phyloP scores from a whole-genome alignment of 176 grass and related monocot genomes.

The Puya raimondii region DNA sequence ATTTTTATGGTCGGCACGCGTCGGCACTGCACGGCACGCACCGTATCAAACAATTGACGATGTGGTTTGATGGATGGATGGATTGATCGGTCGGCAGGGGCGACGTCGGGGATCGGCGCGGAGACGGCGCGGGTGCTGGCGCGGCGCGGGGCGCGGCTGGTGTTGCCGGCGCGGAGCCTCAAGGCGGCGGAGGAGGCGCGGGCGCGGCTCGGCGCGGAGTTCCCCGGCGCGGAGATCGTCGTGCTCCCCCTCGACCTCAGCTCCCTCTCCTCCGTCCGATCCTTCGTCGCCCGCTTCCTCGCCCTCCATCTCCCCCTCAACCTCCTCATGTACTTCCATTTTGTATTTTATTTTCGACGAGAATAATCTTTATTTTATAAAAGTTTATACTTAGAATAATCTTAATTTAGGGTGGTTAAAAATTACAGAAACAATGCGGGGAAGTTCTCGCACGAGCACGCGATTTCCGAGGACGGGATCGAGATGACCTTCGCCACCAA shows the following conservation, averaged over 20 bases:
- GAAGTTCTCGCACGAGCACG: slow-evolving; percentile 87
- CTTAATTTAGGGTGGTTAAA: background rate
- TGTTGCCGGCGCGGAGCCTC: slow-evolving; percentile 58
- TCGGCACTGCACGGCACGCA: too few relatives aligned
- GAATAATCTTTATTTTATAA: too few relatives aligned
- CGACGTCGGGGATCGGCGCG: slow-evolving; percentile 84
- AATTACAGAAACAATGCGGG: slow-evolving; percentile 84
- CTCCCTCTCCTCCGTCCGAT: slow-evolving; percentile 70
- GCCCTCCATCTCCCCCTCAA: slow-evolving; percentile 55
- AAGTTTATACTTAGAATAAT: background rate
- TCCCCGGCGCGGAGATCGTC: slow-evolving; percentile 43
- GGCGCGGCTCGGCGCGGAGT: slow-evolving; percentile 40
- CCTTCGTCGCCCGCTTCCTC: slow-evolving; percentile 59
- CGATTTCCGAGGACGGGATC: slow-evolving; percentile 82
- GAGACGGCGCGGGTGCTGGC: slow-evolving; percentile 92
- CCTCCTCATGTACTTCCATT: slow-evolving; percentile 53
- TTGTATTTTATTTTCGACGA: background rate
- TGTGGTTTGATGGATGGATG: background rate
- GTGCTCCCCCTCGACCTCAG: slow-evolving; percentile 86
- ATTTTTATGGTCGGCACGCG: too few relatives aligned
- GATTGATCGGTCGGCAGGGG: slow-evolving; percentile 25
- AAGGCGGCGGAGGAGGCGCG: slow-evolving; percentile 80
- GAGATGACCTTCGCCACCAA: slow-evolving; percentile 99
- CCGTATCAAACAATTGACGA: too few relatives aligned
- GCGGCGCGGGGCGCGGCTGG: slow-evolving; percentile 64